phyloP scores from a whole-genome alignment of 306 rosid genomes.

The Malus orientalis region DNA sequence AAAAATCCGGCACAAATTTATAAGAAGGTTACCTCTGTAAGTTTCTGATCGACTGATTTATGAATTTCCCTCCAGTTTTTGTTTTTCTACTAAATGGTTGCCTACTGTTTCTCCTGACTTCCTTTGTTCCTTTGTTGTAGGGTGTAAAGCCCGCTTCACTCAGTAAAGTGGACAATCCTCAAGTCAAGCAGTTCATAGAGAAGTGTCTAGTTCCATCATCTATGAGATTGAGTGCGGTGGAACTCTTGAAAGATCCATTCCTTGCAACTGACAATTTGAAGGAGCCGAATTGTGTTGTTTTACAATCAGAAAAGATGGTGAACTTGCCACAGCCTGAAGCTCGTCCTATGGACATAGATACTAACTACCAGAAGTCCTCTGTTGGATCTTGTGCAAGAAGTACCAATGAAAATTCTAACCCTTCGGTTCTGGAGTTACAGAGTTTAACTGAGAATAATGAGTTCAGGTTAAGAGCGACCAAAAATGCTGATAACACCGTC shows the following conservation, averaged over 20 bases:
- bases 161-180: conserved; percentile 51
- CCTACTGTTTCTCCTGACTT: neutral
- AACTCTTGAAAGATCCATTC: conserved; percentile 80
- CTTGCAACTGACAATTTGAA: conserved; percentile 44
- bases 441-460: conserved; percentile 37
- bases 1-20: conserved; percentile 84
- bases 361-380: conserved; percentile 33
- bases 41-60: conserved; percentile 18
- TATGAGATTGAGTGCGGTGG: conserved; percentile 57
- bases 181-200: conserved; percentile 74
- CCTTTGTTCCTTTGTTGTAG: conserved; percentile 30
- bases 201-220: conserved; percentile 81
- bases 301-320: conserved; percentile 17
- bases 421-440: conserved; percentile 32
- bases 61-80: neutral
- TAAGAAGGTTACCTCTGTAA: conserved; percentile 84
- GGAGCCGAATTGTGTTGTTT: conserved; percentile 17
- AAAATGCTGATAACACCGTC: conserved; percentile 38
- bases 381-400: conserved; percentile 24
- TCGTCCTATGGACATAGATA: conserved; percentile 58
- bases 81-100: conserved; percentile 1
- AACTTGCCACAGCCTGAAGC: conserved; percentile 29
- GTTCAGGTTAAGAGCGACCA: conserved; percentile 58
- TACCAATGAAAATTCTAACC: conserved; percentile 27
- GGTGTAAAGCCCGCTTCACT: conserved; percentile 87